A percentile compares a stretch with the other conserved stretches of the same genome.
Evolutionary conservation across 441 rosid species (phyloP).

Genomic region (Pelargonium citronellum): DNA sequence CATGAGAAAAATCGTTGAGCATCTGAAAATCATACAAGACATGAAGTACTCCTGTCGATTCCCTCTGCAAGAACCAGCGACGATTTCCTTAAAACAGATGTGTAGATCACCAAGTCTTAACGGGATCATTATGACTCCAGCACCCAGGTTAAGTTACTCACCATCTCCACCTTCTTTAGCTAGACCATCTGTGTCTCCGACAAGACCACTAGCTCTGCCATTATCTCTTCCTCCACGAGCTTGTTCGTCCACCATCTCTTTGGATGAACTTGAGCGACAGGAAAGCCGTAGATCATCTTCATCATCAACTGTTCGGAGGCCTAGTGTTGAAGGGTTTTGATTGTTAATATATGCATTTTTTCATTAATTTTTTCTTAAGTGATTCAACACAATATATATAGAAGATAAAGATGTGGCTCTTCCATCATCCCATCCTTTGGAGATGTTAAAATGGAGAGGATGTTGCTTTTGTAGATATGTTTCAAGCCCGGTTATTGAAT

Average conservation of each 20-base stretch:
- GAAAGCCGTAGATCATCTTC: constrained; percentile 53
- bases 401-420: constrained; percentile 37
- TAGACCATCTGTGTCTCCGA: constrained; percentile 47
- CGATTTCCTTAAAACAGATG: constrained; percentile 58
- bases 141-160: constrained; percentile 59
- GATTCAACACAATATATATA: constrained; percentile 40
- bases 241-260: constrained; percentile 52
- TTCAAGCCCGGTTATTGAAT: not conserved
- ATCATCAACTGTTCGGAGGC: constrained; percentile 56
- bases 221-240: constrained; percentile 53
- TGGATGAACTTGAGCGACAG: constrained; percentile 58
- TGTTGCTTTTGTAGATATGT: constrained; percentile 53
- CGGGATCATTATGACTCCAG: constrained; percentile 46
- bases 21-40: constrained; percentile 72
- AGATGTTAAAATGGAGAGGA: constrained; percentile 26
- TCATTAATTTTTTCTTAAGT: constrained; percentile 28
- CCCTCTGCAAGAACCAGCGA: constrained; percentile 78
- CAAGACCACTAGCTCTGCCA: constrained; percentile 41
- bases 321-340: constrained; percentile 94
- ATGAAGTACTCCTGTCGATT: constrained; percentile 70
- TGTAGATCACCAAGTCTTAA: constrained; percentile 85
- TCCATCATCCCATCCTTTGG: constrained; percentile 13
- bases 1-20: constrained; percentile 73
- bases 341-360: constrained; percentile 38
- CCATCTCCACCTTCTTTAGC: constrained; percentile 66